Base-by-base conservation (phyloP, 148 eudicot species). In the Rhododendron simsii region DNA sequence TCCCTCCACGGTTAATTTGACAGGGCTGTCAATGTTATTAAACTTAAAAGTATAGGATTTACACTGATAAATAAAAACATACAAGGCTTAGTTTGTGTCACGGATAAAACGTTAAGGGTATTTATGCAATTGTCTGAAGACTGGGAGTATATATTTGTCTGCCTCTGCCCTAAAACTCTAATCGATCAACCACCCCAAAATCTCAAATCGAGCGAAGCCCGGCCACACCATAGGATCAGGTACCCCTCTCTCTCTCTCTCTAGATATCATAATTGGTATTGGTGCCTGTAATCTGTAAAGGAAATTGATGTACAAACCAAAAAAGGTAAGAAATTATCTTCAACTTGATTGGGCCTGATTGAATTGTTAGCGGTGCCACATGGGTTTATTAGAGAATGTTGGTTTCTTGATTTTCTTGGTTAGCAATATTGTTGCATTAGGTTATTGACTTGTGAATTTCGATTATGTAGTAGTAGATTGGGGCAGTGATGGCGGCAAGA, bases 401-500 rank as follows among this genome's bases (percentile, higher is more conserved):
- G 61, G 23, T 2, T 84, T 20, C 15, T 63, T 65, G 28, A 20
- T 67, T 80, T 85, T 65, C 65, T 55, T 33, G 16, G 48, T 48
- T 13, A 44, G 57, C 26, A 20, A 45, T 15, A 9, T 67, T 50
- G 20, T 71, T 69, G 33, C 73, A 20, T 84, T 81, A 20, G 59
- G 59, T 35, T 0, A 47, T 44, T 47, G 30, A 44, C 71, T 12
- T 81, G 13, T 81, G 82, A 41, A 50, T 71, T 81, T 82, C 51
- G 39, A 39, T 71, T 4, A 23, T 59, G 26, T n/a, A 84, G 83
- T 11, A 84, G 83, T 75, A 30, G 30, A 55, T 20, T 83, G 65
- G 80, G 81, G 35, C 81, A 28, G 37, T 47, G 39, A 90, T 90
- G 92, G 92, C 92, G n/a, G 82, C 92, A 28, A 89, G 85, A 82